Evolutionary conservation across 1,284 basidiomycete genomes (phyloP).

Genomic region (Trametes polyzona): DNA sequence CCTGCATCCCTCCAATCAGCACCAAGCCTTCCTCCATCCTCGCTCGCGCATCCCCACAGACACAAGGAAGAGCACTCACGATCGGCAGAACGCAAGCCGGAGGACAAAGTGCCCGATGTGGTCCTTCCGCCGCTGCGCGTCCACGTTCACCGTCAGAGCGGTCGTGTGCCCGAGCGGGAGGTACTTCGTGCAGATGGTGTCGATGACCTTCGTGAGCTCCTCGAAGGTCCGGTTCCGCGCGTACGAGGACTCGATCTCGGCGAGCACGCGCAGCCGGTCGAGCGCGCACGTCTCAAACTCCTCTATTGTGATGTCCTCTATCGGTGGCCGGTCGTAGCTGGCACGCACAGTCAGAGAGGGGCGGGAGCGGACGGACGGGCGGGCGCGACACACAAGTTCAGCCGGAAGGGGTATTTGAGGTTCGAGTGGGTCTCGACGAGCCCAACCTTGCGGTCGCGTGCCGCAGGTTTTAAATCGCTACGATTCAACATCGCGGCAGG

Average conservation of each 20-base stretch:
- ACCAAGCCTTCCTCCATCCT: background rate
- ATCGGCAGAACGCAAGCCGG: conserved; percentile 93
- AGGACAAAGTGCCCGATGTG: conserved; percentile 96
- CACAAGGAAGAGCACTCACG: conserved; percentile 58
- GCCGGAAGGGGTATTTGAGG: conserved; percentile 62
- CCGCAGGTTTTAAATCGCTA: background rate
- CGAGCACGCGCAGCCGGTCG: conserved; percentile 86
- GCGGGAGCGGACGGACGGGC: background rate
- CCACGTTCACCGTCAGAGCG: conserved; percentile 51
- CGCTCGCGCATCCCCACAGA: background rate
- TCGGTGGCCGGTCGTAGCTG: conserved; percentile 88
- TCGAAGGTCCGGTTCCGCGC: conserved; percentile 84
- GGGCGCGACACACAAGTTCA: conserved; percentile 79
- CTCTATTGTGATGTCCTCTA: conserved; percentile 92
- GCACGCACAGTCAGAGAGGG: conserved; percentile 1
- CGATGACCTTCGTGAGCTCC: conserved; percentile 72
- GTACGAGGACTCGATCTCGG: conserved; percentile 93
- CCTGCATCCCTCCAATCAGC: too few relatives aligned
- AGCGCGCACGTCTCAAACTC: conserved; percentile 95
- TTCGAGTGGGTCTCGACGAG: conserved; percentile 27
- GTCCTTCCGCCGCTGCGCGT: conserved; percentile 81
- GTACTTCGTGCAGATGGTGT: conserved; percentile 67
- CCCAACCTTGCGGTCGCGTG: conserved; percentile 3
- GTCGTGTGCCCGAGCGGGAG: conserved; percentile 72
- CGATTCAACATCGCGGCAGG: background rate